phyloP scores from a whole-genome alignment of 345 rosid genomes.

The Hibiscus tridactylites region DNA sequence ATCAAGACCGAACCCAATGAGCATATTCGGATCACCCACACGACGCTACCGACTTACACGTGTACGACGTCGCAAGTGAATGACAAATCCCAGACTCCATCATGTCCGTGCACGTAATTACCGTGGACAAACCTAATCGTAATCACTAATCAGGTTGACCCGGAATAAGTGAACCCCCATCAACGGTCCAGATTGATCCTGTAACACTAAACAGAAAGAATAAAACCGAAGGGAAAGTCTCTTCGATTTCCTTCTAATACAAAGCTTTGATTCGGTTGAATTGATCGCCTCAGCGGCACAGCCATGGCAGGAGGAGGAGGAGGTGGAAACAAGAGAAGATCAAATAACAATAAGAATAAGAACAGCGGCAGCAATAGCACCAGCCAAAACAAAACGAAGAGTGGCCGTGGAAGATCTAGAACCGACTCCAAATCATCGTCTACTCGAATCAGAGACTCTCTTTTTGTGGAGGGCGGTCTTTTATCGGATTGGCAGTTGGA shows the following conservation, averaged over 20 bases:
- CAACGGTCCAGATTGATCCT: slow-evolving; percentile 1
- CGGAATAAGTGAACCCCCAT: neutral
- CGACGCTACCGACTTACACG: neutral
- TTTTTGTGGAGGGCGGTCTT: slow-evolving; percentile 72
- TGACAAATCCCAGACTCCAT: neutral
- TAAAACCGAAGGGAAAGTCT: neutral
- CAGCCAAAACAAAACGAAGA: slow-evolving; percentile 10
- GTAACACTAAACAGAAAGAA: neutral
- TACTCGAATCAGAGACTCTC: slow-evolving; percentile 25
- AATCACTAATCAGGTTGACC: neutral
- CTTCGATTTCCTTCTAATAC: neutral
- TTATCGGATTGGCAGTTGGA: slow-evolving; percentile 54
- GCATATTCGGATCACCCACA: neutral
- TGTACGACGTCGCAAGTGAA: neutral
- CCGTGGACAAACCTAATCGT: neutral
- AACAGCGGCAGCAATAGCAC: slow-evolving; percentile 13
- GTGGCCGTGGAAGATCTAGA: slow-evolving; percentile 24
- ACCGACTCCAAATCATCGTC: slow-evolving; percentile 17
- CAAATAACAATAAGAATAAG: slow-evolving; percentile 20
- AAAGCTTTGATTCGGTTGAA: neutral
- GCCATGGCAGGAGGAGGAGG: slow-evolving; percentile 58
- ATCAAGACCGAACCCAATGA: neutral
- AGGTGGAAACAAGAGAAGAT: slow-evolving; percentile 35
- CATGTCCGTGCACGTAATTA: neutral
- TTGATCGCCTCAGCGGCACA: neutral